A percentile compares a stretch with the other conserved stretches of the same genome.
These are phyloP conservation scores for Penstemon barbatus DNA, from an alignment of 257 asterid genomes.

Conservation along the genomic window DNA sequence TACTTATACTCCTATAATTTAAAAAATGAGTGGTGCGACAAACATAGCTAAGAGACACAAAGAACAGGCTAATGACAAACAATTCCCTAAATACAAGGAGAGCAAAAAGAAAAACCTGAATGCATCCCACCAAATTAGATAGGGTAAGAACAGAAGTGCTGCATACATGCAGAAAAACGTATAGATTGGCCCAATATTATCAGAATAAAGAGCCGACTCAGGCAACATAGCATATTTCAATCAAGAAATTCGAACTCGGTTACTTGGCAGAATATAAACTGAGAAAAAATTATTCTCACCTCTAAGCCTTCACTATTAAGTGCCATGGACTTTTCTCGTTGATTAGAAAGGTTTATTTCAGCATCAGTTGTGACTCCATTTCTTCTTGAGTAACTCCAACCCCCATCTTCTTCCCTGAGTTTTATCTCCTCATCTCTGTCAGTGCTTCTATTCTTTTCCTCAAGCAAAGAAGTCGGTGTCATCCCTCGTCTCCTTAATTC, in stretches of 20 bases:
- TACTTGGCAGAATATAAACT: not conserved
- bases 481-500: slow-evolving; percentile 88
- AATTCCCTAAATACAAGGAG: not conserved
- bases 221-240: not conserved
- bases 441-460: slow-evolving; percentile 59
- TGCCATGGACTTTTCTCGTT: slow-evolving; percentile 81
- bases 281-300: slow-evolving; percentile 44
- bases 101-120: not conserved
- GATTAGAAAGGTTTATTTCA: slow-evolving; percentile 55
- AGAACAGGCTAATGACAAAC: not conserved
- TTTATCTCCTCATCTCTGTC: slow-evolving; percentile 51
- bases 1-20: not conserved
- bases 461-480: slow-evolving; percentile 84
- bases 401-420: slow-evolving; percentile 83
- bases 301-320: slow-evolving; percentile 97
- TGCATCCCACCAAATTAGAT: not conserved
- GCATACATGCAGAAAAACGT: not conserved
- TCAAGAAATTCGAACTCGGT: not conserved
- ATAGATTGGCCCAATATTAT: not conserved
- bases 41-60: not conserved
- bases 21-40: not conserved
- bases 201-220: not conserved
- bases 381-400: slow-evolving; percentile 61
- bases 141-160: not conserved
- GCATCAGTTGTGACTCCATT: slow-evolving; percentile 57